A percentile compares a stretch with the other conserved stretches of the same genome.
These are phyloP conservation scores for Amylocystis lapponica DNA, from an alignment of 768 basidiomycete species.

Conservation along the genomic window DNA sequence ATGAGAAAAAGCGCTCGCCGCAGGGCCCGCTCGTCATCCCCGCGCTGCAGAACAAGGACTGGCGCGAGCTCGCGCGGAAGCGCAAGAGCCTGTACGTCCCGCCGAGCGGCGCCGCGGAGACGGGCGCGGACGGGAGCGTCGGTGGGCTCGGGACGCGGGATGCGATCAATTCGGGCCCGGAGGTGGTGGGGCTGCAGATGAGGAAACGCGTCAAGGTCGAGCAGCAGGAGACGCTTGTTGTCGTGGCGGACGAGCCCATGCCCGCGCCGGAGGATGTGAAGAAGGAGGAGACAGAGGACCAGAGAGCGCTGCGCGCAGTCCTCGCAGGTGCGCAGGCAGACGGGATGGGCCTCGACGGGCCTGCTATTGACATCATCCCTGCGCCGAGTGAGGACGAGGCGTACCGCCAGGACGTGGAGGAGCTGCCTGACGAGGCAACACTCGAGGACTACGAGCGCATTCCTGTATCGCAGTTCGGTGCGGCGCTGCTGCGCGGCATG, in stretches of 20 bases:
- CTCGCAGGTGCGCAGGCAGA: constrained; percentile 49
- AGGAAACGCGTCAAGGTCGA: constrained; percentile 29
- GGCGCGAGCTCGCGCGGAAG: constrained; percentile 75
- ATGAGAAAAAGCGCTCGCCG: constrained; percentile 40
- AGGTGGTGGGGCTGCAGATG: constrained; percentile 61
- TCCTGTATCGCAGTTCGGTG: constrained; percentile 89
- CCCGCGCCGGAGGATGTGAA: constrained; percentile 16
- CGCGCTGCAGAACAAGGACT: constrained; percentile 81
- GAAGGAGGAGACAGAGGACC: constrained; percentile 62
- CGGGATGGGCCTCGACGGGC: constrained; percentile 30
- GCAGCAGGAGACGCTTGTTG: constrained; percentile 8
- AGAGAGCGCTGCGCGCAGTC: constrained; percentile 74
- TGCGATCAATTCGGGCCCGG: constrained; percentile 71
- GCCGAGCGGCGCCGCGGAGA: constrained; percentile 45
- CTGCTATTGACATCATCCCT: constrained; percentile 54
- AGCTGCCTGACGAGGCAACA: constrained; percentile 70
- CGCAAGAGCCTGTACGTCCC: constrained; percentile 65
- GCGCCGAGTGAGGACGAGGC: constrained; percentile 71
- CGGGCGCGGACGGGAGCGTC: constrained; percentile 66
- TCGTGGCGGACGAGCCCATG: constrained; percentile 10
- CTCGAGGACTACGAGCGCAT: constrained; percentile 86
- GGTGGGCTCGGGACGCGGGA: constrained; percentile 74
- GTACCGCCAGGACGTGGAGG: constrained; percentile 74
- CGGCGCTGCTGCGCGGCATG: constrained; percentile 92
- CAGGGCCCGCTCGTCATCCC: constrained; percentile 79